A percentile compares a stretch with the other conserved stretches of the same genome.
These are phyloP conservation scores for Fusarium brevicatenulatum DNA, from an alignment of 2,329 filamentous ascomycete species.

Conservation along the genomic window DNA sequence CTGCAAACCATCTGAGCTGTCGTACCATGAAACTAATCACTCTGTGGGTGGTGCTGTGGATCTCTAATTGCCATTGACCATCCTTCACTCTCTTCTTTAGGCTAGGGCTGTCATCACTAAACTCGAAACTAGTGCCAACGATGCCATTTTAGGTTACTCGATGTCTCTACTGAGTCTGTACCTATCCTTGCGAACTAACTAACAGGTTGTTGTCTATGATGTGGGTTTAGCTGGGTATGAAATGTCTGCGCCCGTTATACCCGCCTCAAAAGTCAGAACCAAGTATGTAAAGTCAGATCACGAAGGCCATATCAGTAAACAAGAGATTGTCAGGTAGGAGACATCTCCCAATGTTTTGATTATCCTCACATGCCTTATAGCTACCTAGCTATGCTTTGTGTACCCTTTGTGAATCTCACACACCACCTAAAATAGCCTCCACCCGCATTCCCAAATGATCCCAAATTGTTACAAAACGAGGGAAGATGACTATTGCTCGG, in stretches of 20 bases:
- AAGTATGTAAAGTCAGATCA: background rate
- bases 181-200: slow-evolving; percentile 9
- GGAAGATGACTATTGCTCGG: slow-evolving; percentile 30
- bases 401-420: slow-evolving; percentile 19
- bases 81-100: slow-evolving; percentile 23
- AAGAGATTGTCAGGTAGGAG: slow-evolving; percentile 18
- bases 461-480: slow-evolving; percentile 40
- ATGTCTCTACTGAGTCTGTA: slow-evolving; percentile 8
- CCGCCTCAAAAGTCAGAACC: slow-evolving; percentile 19
- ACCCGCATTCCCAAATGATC: slow-evolving; percentile 24
- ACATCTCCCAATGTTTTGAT: slow-evolving; percentile 28
- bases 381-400: slow-evolving; percentile 13
- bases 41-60: slow-evolving; percentile 26
- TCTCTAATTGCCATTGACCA: slow-evolving; percentile 18
- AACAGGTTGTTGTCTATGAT: slow-evolving; percentile 23
- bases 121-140: slow-evolving; percentile 27
- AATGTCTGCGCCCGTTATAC: slow-evolving; percentile 21
- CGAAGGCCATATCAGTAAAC: background rate
- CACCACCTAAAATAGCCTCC: slow-evolving; percentile 26
- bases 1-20: slow-evolving; percentile 31
- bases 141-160: slow-evolving; percentile 27
- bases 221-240: slow-evolving; percentile 13
- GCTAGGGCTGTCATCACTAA: slow-evolving; percentile 38
- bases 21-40: slow-evolving; percentile 29
- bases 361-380: slow-evolving; percentile 20